A percentile compares a stretch with the other conserved stretches of the same genome.
These are phyloP conservation scores for Sesbania bispinosa DNA, from an alignment of 306 rosid genomes.

Conservation along the genomic window DNA sequence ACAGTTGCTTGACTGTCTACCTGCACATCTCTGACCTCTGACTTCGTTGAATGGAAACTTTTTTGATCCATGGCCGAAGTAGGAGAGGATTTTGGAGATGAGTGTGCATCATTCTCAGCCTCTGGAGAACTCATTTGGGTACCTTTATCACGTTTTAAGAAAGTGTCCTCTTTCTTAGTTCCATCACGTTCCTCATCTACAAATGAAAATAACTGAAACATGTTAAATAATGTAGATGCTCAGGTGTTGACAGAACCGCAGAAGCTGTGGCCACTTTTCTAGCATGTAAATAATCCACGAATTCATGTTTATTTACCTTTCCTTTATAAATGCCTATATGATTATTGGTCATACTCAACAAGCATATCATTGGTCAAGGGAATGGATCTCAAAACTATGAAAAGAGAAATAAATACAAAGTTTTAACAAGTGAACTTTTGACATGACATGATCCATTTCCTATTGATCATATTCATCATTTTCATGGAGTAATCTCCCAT, in stretches of 20 bases:
- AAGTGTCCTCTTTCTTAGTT: slow-evolving; percentile 31
- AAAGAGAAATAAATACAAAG: too few species aligned
- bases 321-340: too few species aligned
- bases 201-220: neutral
- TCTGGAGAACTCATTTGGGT: slow-evolving; percentile 70
- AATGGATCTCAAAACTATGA: too few species aligned
- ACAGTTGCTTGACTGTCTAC: slow-evolving; percentile 63
- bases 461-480: too few species aligned
- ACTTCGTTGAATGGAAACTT: slow-evolving; percentile 26
- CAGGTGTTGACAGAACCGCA: neutral
- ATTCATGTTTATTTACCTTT: too few species aligned
- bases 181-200: slow-evolving; percentile 49
- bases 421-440: too few species aligned
- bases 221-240: neutral
- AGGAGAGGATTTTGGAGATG: slow-evolving; percentile 37
- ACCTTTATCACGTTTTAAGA: slow-evolving; percentile 53
- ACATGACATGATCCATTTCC: too few species aligned
- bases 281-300: neutral
- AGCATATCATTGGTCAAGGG: too few species aligned
- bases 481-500: too few species aligned
- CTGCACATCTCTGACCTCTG: slow-evolving; percentile 75
- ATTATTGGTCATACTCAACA: too few species aligned
- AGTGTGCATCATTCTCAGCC: slow-evolving; percentile 33
- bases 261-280: neutral
- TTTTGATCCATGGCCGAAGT: slow-evolving; percentile 33